Percentiles rank a stretch among this genome's conserved stretches.
These are phyloP conservation scores for Kodamaea sp. DNA, from an alignment of 1,139 yeast species.

Conservation along the genomic window DNA sequence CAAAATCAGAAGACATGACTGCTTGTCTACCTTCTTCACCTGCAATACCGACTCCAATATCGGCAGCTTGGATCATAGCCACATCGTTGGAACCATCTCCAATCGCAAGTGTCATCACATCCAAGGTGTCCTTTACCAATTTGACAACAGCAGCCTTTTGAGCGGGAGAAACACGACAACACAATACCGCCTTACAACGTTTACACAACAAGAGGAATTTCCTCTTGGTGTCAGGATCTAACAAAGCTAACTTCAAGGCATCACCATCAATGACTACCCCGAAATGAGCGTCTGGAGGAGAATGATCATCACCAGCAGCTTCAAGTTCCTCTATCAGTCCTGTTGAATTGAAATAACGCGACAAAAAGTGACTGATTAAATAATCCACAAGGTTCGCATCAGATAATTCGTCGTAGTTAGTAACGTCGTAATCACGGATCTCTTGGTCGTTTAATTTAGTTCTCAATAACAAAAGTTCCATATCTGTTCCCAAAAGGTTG, in stretches of 20 bases:
- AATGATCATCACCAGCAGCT: slow-evolving; percentile 67
- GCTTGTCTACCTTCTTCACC: slow-evolving; percentile 99
- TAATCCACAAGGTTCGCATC: slow-evolving; percentile 46
- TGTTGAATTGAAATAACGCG: slow-evolving; percentile 59
- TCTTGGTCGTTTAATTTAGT: slow-evolving; percentile 35
- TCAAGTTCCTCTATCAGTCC: slow-evolving; percentile 64
- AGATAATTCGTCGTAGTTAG: slow-evolving; percentile 28
- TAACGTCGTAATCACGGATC: slow-evolving; percentile 31
- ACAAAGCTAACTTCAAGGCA: slow-evolving; percentile 73
- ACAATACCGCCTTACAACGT: slow-evolving; percentile 88
- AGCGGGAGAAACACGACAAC: slow-evolving; percentile 97
- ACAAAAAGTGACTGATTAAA: slow-evolving; percentile 60
- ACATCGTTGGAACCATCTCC: slow-evolving; percentile 99
- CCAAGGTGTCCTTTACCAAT: slow-evolving; percentile 72
- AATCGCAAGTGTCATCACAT: slow-evolving; percentile 87
- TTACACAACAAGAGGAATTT: slow-evolving; percentile 86
- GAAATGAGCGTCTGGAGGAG: slow-evolving; percentile 72
- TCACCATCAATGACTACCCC: slow-evolving; percentile 95
- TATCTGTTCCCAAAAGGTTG: slow-evolving; percentile 49
- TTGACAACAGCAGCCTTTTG: slow-evolving; percentile 96
- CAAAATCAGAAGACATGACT: slow-evolving; percentile 96
- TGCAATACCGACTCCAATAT: slow-evolving; percentile 97
- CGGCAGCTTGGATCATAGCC: slow-evolving; percentile 98
- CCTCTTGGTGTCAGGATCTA: slow-evolving; percentile 53
- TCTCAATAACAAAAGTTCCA: slow-evolving; percentile 46